These are phyloP conservation scores for Bjerkandera adusta DNA, from an alignment of 1,284 basidiomycete genomes.

Conservation along the genomic window DNA sequence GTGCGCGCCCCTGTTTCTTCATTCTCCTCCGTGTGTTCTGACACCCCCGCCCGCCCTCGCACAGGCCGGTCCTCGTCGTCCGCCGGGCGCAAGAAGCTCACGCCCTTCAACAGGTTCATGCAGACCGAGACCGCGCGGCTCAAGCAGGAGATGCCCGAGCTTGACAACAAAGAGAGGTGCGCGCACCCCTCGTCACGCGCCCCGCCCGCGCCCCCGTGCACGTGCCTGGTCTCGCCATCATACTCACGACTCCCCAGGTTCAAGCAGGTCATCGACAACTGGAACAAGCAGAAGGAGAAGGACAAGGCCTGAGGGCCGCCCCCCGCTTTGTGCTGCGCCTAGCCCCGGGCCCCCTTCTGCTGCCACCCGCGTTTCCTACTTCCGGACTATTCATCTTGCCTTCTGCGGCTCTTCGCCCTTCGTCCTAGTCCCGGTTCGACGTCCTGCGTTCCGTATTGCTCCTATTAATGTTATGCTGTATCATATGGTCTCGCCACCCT, in stretches of 20 bases:
- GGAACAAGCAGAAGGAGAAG: slow-evolving; percentile 72
- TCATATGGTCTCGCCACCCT: not conserved
- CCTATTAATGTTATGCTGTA: not conserved
- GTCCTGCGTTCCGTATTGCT: too few relatives aligned
- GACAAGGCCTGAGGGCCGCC: slow-evolving; percentile 39
- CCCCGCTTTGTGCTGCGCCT: slow-evolving; percentile 6
- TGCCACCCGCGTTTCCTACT: too few relatives aligned
- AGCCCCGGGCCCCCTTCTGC: too few relatives aligned
- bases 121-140: slow-evolving; percentile 73
- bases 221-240: slow-evolving; percentile 7
- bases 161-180: slow-evolving; percentile 70
- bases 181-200: slow-evolving; percentile 19
- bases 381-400: too few relatives aligned
- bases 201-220: slow-evolving; percentile 8
- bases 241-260: too few relatives aligned
- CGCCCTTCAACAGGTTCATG: slow-evolving; percentile 79
- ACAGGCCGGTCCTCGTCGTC: slow-evolving; percentile 19
- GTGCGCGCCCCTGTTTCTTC: slow-evolving; percentile 10
- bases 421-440: too few relatives aligned
- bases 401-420: too few relatives aligned
- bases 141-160: slow-evolving; percentile 67
- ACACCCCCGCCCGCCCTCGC: not conserved
- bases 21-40: not conserved
- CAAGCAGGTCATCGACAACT: slow-evolving; percentile 71
- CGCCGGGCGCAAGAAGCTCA: slow-evolving; percentile 53